Base-by-base conservation (phyloP, 148 eudicot genomes). In the Persicaria tinctoria region DNA sequence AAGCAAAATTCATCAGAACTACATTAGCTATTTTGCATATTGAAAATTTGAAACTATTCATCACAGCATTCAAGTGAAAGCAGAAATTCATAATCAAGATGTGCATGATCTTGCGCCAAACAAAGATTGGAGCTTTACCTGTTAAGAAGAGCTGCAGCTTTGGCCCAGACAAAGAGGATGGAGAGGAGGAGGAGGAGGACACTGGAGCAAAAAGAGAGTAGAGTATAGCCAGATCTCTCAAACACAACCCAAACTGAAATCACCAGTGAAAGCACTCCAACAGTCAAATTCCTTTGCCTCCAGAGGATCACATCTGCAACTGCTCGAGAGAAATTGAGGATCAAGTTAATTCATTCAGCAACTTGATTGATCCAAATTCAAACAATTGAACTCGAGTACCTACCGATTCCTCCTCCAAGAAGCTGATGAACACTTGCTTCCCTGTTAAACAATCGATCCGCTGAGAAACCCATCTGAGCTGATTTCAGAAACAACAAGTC, bases 221-320 rank as follows among this genome's bases (percentile, higher is more conserved):
- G 78, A 12, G 97, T 89, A 79, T 91, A 88, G 57, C 88, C 90
- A 78, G 87, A 93, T 85, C 80, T 88, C 84, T 93, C 91, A 85
- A 93, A 93, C 76, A 91, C 88, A 74, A 87, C 53, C 97, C 95
- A 93, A 57, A 84, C 78, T 66, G 88, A 83, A 14, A 86, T 63
- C 51, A 83, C 78, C 0, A 83, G 79, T 11, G 79, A 62, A 8
- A 91, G 74, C 6, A 91, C 71, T 46, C 88, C 88, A 68, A 79
- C 11, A 1, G 86, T 88, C 0, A 85, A 45, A 73, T 84, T 84
- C 73, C 74, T 84, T 66, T 78, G 80, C 84, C 93, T 91, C 98
- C 98, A 93, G 13, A 93, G 82, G 73, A 88, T 77, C 83, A 89
- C 90, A 89, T 93, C 97, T 78, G 97, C 98, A 81, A 86, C 98